Base-by-base conservation (phyloP, 148 eudicot species). In the Nyssa sinensis region DNA sequence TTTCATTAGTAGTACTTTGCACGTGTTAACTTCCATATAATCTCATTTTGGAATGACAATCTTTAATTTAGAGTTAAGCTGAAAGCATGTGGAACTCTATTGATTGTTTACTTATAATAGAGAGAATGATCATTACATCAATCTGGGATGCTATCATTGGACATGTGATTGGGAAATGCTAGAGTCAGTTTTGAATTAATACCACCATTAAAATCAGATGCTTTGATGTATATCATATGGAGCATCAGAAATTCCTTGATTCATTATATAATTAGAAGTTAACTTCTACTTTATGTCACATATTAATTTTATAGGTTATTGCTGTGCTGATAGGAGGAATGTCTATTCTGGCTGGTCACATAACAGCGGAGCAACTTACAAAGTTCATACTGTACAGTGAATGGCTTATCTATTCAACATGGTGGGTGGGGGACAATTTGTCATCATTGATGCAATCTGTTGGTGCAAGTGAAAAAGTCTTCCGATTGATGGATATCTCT, bases 401-500 rank as follows among this genome's bases (percentile, higher is more conserved):
- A 87, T 96, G 99, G 99, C 87, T 96, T 57, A 96, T 96, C 72
- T 96, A 91, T 81, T 96, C 99, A 58, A 93, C 98, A 67, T 96
- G 99, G 99, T 96, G 91, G 93, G 85, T 96, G 73, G 99, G 98
- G 67, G 99, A 96, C 81, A 88, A 89, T 83, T 84, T 91, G n/a
- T 93, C 99, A 69, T 84, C 91, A 29, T 81, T 96, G 82, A 96
- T 93, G 98, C 99, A 96, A 78, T 96, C 99, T 73, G 90, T 96
- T 67, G 99, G 99, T 74, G 99, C 99, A 72, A 96, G 99, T 86
- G 99, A 96, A 83, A 91, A 96, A 79, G 99, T 96, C 74, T 96
- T 96, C 79, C 97, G 87, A 75, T 64, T 96, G 79, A 96, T 96
- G 89, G 99, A 96, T 86, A 89, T 87, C 68, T 59, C 81, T 57